phyloP scores from a whole-genome alignment of 495 filamentous ascomycete genomes.

The Parathielavia hyrcaniae region DNA sequence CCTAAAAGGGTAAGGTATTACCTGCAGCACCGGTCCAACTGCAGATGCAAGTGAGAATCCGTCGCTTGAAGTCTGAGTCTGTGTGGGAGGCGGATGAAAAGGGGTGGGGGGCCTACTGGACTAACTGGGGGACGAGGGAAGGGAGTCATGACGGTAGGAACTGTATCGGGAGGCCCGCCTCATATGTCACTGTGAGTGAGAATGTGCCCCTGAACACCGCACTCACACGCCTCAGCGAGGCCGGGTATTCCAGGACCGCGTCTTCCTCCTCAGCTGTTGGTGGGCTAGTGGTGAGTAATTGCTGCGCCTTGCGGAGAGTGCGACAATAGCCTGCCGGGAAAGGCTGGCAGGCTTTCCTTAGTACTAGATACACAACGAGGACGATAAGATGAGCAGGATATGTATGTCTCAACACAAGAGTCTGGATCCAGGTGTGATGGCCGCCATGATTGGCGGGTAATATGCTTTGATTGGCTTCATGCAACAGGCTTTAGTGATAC shows the following conservation, averaged over 20 bases:
- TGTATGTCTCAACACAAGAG: neutral
- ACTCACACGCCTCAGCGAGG: too few relatives aligned
- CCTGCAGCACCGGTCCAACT: slow-evolving; percentile 12
- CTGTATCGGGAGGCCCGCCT: too few relatives aligned
- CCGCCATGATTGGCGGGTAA: slow-evolving; percentile 17
- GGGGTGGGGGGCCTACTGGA: neutral
- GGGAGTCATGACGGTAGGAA: too few relatives aligned
- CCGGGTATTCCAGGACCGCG: too few relatives aligned
- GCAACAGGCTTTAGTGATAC: slow-evolving; percentile 23
- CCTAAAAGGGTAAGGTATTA: slow-evolving; percentile 15
- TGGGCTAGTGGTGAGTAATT: neutral
- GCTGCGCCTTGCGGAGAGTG: neutral
- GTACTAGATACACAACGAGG: neutral
- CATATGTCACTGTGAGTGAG: too few relatives aligned
- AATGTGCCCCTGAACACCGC: too few relatives aligned
- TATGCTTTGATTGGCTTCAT: slow-evolving; percentile 23
- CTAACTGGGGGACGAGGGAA: too few relatives aligned
- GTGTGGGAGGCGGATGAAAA: neutral
- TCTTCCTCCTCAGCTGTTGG: neutral
- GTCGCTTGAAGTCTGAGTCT: neutral
- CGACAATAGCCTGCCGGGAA: neutral
- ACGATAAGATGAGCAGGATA: neutral
- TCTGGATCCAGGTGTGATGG: neutral
- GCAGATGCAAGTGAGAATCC: slow-evolving; percentile 9
- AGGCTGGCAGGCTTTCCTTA: neutral